phyloP scores from a whole-genome alignment of 345 rosid species.

The Murraya paniculata region DNA sequence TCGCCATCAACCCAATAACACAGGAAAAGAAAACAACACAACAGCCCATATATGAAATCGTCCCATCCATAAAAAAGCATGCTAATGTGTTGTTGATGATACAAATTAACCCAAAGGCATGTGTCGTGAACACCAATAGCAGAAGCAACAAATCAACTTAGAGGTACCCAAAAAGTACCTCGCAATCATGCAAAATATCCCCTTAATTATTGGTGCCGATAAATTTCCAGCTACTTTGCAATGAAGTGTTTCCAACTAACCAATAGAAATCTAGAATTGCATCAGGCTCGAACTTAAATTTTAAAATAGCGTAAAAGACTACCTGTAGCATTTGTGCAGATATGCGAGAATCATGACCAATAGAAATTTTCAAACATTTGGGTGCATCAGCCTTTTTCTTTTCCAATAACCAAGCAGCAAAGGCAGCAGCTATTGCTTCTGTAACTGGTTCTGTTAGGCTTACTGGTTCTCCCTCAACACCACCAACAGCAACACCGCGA shows the following conservation, averaged over 20 bases:
- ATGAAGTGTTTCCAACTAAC: not conserved
- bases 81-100: not conserved
- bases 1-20: not conserved
- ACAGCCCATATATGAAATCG: not conserved
- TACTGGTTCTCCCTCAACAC: conserved; percentile 91
- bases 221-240: not conserved
- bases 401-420: conserved; percentile 81
- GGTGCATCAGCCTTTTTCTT: conserved; percentile 55
- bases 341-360: conserved; percentile 96
- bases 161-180: not conserved
- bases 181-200: not conserved
- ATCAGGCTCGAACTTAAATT: not conserved
- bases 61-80: not conserved
- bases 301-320: conserved; percentile 9
- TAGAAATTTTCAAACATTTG: conserved; percentile 52
- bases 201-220: not conserved
- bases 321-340: conserved; percentile 81
- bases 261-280: not conserved
- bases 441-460: conserved; percentile 76
- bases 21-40: not conserved
- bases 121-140: not conserved
- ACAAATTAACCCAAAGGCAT: not conserved
- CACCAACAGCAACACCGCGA: conserved; percentile 90
- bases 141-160: not conserved
- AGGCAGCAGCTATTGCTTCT: conserved; percentile 93